A percentile compares a stretch with the other conserved stretches of the same genome.
These are phyloP conservation scores for Cordyceps javanica DNA, from an alignment of 2,329 filamentous ascomycete species.

Conservation along the genomic window DNA sequence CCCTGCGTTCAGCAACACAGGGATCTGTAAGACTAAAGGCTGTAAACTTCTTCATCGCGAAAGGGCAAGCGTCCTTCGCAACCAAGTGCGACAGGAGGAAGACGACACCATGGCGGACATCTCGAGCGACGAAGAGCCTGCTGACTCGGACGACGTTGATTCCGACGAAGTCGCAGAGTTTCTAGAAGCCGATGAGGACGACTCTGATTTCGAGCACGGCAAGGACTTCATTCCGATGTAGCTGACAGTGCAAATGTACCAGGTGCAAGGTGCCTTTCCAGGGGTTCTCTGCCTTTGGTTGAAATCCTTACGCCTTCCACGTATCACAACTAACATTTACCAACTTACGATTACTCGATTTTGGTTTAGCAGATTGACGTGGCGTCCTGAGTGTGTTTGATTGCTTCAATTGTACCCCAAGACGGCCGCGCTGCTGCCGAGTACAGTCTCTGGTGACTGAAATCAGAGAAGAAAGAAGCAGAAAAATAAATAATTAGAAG, in stretches of 20 bases:
- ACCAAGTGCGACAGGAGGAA: constrained; percentile 50
- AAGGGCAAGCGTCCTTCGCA: constrained; percentile 72
- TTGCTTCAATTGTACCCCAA: background rate
- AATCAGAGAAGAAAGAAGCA: background rate
- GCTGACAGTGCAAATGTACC: constrained; percentile 13
- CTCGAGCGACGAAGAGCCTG: constrained; percentile 70
- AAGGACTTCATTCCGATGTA: constrained; percentile 52
- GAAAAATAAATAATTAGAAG: background rate
- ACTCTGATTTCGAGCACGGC: constrained; percentile 50
- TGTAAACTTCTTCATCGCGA: constrained; percentile 86
- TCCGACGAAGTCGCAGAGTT: constrained; percentile 68
- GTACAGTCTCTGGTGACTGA: background rate
- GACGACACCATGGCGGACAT: constrained; percentile 59
- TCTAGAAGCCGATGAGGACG: constrained; percentile 48
- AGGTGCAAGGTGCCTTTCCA: background rate
- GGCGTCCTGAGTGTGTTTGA: background rate
- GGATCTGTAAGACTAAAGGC: constrained; percentile 70
- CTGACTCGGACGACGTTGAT: constrained; percentile 72
- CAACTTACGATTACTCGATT: background rate
- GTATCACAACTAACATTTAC: background rate
- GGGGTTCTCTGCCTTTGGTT: background rate
- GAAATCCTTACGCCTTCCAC: background rate
- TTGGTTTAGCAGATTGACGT: background rate
- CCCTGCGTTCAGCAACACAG: constrained; percentile 89
- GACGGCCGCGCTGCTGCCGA: background rate